Evolutionary conservation across 2,329 filamentous ascomycete genomes (phyloP).

Genomic region (Akanthomyces uredinophilus): DNA sequence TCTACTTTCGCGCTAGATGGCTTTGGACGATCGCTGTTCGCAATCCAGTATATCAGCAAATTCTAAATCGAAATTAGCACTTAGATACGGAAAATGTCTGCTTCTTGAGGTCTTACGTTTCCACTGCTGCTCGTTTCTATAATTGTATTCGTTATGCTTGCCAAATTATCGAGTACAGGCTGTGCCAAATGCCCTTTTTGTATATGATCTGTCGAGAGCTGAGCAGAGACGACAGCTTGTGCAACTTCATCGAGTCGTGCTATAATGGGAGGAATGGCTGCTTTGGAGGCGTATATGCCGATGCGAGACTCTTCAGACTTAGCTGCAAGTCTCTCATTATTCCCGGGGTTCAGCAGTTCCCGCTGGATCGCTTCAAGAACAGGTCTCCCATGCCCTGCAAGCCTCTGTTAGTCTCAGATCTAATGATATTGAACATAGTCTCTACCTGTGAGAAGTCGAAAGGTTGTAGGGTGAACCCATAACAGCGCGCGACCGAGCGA

Average conservation of each 20-base stretch:
- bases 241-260: slow-evolving; percentile 30
- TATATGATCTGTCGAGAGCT: slow-evolving; percentile 23
- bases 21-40: slow-evolving; percentile 19
- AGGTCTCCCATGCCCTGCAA: slow-evolving; percentile 17
- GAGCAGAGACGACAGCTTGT: slow-evolving; percentile 22
- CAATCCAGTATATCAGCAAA: slow-evolving; percentile 40
- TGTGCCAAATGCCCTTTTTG: slow-evolving; percentile 17
- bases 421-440: too few species aligned
- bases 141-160: slow-evolving; percentile 29
- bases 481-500: slow-evolving; percentile 1
- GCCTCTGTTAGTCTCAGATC: not conserved
- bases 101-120: slow-evolving; percentile 19
- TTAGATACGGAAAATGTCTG: not conserved
- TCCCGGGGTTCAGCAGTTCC: slow-evolving; percentile 28
- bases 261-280: slow-evolving; percentile 28
- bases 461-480: slow-evolving; percentile 7
- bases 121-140: slow-evolving; percentile 20
- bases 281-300: slow-evolving; percentile 28
- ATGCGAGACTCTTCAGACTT: slow-evolving; percentile 21
- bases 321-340: slow-evolving; percentile 27
- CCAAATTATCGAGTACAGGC: slow-evolving; percentile 26
- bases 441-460: slow-evolving; percentile 8
- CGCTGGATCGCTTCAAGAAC: slow-evolving; percentile 25
- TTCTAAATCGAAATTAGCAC: slow-evolving; percentile 21
- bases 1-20: not conserved